phyloP scores from a whole-genome alignment of 441 rosid genomes.

The Bocquillonia castaneifolia region DNA sequence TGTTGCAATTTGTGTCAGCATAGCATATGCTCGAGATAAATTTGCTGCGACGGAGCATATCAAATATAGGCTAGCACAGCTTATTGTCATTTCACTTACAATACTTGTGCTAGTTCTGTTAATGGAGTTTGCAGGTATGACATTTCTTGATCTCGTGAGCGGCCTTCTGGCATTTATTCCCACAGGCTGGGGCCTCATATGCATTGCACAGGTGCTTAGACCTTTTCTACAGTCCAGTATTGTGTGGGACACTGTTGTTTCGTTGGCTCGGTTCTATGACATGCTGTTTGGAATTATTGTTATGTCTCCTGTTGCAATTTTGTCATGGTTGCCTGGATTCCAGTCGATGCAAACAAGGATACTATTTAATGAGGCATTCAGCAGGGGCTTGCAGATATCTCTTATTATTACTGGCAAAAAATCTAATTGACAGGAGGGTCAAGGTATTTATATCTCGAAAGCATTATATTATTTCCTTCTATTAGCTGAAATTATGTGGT shows the following conservation, averaged over 20 bases:
- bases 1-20: conserved; percentile 44
- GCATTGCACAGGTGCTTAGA: conserved; percentile 72
- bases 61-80: conserved; percentile 71
- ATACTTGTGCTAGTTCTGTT: conserved; percentile 47
- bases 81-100: conserved; percentile 43
- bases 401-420: conserved; percentile 73
- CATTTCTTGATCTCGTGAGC: conserved; percentile 53
- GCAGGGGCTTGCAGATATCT: conserved; percentile 81
- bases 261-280: conserved; percentile 79
- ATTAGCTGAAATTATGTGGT: background rate
- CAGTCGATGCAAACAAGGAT: conserved; percentile 94
- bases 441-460: conserved; percentile 6
- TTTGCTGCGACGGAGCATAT: conserved; percentile 76
- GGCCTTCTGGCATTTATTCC: conserved; percentile 83
- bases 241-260: conserved; percentile 78
- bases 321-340: conserved; percentile 93
- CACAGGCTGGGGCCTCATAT: conserved; percentile 84
- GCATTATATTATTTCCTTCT: background rate
- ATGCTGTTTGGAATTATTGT: conserved; percentile 68
- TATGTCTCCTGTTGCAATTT: conserved; percentile 73
- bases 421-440: conserved; percentile 20
- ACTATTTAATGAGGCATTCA: conserved; percentile 85
- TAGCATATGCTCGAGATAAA: conserved; percentile 62
- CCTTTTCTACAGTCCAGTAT: conserved; percentile 66
- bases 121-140: conserved; percentile 45